Conservation (phyloP, 1,139 yeast species). For the Yamadazyma diospyri region DNA sequence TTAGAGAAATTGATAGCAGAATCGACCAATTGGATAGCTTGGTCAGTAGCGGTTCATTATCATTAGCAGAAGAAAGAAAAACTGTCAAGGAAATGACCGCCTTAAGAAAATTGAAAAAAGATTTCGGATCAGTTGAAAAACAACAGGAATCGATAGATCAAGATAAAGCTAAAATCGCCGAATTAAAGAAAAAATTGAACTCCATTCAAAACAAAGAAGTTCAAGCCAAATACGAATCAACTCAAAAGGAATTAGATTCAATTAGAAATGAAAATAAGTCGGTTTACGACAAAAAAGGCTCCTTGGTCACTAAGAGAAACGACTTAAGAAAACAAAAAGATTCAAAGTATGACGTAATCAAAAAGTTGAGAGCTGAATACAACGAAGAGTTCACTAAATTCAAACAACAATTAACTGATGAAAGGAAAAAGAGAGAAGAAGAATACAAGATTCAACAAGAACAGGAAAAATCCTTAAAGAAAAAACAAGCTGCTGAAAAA, state of each 20-base stretch:
- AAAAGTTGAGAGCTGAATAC: constrained; percentile 62
- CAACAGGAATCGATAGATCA: constrained; percentile 77
- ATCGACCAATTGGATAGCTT: constrained; percentile 67
- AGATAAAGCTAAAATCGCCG: constrained; percentile 74
- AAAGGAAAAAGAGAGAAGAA: constrained; percentile 67
- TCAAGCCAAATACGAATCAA: constrained; percentile 55
- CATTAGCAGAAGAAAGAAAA: constrained; percentile 90
- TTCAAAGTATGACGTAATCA: constrained; percentile 60
- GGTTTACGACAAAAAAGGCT: constrained; percentile 63
- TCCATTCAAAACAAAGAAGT: constrained; percentile 62
- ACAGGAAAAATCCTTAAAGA: constrained; percentile 58
- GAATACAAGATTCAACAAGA: constrained; percentile 56
- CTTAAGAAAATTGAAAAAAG: constrained; percentile 79
- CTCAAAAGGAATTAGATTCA: constrained; percentile 61
- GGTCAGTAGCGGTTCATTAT: constrained; percentile 76
- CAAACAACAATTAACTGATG: constrained; percentile 65
- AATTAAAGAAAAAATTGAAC: constrained; percentile 66
- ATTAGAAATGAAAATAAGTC: constrained; percentile 60
- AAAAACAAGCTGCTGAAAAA: constrained; percentile 63
- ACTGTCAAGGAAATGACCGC: constrained; percentile 80
- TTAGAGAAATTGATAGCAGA: constrained; percentile 75
- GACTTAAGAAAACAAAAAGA: constrained; percentile 69
- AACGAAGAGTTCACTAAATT: constrained; percentile 71
- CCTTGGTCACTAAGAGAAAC: constrained; percentile 62
- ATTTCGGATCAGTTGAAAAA: constrained; percentile 69